Evolutionary conservation across 2,329 filamentous ascomycete species (phyloP).

Genomic region (Sclerotinia trifoliorum): DNA sequence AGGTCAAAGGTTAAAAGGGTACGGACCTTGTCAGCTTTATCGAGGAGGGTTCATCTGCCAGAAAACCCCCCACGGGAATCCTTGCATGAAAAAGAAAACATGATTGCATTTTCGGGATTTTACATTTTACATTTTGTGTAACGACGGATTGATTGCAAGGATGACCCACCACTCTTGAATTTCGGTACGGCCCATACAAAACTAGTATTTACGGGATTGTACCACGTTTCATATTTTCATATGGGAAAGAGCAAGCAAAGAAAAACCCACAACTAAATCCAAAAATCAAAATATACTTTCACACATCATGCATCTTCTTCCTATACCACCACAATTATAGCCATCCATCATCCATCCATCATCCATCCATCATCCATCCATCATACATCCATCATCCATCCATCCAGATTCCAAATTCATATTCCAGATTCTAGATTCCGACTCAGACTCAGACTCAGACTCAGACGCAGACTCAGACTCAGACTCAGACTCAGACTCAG

Average conservation of each 20-base stretch:
- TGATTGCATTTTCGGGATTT: too few relatives aligned
- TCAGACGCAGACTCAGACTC: too few relatives aligned
- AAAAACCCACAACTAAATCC: neutral
- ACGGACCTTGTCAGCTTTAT: neutral
- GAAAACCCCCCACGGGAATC: constrained; percentile 5
- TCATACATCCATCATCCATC: too few relatives aligned
- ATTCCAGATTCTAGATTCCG: too few relatives aligned
- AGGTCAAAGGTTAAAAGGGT: constrained; percentile 1
- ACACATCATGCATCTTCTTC: neutral
- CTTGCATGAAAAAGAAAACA: neutral
- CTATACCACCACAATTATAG: neutral
- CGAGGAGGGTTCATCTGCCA: neutral
- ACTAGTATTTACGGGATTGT: neutral
- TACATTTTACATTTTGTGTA: neutral
- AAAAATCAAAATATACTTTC: neutral
- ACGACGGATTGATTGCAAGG: constrained; percentile 14
- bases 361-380: too few relatives aligned
- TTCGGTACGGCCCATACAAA: constrained; percentile 6
- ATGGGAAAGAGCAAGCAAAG: too few relatives aligned
- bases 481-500: too few relatives aligned
- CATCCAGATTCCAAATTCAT: too few relatives aligned
- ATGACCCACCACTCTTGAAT: constrained; percentile 18
- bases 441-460: too few relatives aligned
- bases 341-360: too few relatives aligned
- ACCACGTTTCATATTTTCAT: constrained; percentile 22